Percentiles rank a stretch among this genome's conserved stretches.
These are phyloP conservation scores for Pestalotiopsis sp. DNA, from an alignment of 2,329 filamentous ascomycete genomes.

Conservation along the genomic window DNA sequence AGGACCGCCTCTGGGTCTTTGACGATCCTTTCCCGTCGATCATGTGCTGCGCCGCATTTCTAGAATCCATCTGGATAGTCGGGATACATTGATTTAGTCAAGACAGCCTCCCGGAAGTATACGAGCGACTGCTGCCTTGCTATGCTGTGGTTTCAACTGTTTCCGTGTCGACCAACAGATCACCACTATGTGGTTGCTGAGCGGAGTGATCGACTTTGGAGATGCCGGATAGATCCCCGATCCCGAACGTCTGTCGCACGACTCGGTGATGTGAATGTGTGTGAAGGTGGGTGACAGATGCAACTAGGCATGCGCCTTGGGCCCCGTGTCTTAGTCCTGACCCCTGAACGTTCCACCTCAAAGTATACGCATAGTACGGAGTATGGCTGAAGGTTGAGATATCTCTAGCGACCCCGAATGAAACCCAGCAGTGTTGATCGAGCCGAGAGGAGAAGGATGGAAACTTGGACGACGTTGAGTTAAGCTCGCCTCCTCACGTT, in stretches of 20 bases:
- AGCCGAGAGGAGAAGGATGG: neutral
- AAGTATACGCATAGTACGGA: neutral
- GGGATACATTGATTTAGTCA: neutral
- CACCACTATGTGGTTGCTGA: neutral
- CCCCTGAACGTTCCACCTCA: neutral
- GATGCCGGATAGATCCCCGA: neutral
- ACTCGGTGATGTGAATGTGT: neutral
- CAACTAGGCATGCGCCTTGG: neutral
- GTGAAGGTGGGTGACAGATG: neutral
- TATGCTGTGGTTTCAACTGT: neutral
- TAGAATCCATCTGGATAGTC: slow-evolving; percentile 27
- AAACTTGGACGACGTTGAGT: neutral
- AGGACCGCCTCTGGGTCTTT: slow-evolving; percentile 28
- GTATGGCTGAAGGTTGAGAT: neutral
- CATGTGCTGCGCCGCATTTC: slow-evolving; percentile 22
- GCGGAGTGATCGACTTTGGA: neutral
- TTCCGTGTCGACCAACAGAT: neutral
- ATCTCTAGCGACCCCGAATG: neutral
- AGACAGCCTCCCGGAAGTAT: neutral
- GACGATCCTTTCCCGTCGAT: slow-evolving; percentile 22
- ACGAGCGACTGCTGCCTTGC: neutral
- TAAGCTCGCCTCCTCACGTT: neutral
- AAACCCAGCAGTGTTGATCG: no score
- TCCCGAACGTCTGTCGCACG: neutral
- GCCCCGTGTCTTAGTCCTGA: neutral